Evolutionary conservation across 2,329 filamentous ascomycete genomes (phyloP).

Genomic region (Cytospora piceae): DNA sequence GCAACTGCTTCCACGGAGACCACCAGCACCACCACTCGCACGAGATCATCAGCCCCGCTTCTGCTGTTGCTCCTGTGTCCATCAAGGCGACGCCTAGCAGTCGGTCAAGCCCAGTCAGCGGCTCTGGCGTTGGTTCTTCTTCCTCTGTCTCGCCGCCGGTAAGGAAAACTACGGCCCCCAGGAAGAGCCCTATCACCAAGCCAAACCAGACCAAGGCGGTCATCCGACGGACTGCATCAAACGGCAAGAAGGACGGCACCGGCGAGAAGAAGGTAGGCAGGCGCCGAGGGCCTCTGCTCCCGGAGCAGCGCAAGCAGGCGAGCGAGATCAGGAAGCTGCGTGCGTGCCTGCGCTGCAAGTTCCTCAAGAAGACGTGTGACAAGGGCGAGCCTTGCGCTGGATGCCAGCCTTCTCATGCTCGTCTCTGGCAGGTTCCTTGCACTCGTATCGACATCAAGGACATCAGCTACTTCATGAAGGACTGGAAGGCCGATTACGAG

Average conservation of each 20-base stretch:
- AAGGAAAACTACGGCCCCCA: conserved; percentile 70
- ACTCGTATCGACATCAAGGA: conserved; percentile 99
- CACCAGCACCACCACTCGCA: conserved; percentile 50
- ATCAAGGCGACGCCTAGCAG: conserved; percentile 66
- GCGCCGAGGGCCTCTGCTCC: conserved; percentile 84
- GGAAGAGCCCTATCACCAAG: conserved; percentile 81
- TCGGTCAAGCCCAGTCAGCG: conserved; percentile 63
- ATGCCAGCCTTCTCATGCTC: conserved; percentile 92
- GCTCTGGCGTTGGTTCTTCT: conserved; percentile 61
- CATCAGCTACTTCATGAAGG: conserved; percentile 98
- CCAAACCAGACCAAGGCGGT: conserved; percentile 71
- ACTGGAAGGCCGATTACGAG: conserved; percentile 97
- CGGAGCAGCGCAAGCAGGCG: conserved; percentile 93
- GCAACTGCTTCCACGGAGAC: conserved; percentile 65
- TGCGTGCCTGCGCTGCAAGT: conserved; percentile 94
- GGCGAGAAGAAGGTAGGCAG: conserved; percentile 91
- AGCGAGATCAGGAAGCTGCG: conserved; percentile 95
- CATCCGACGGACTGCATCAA: conserved; percentile 71
- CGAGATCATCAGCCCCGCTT: conserved; percentile 68
- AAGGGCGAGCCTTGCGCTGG: conserved; percentile 95
- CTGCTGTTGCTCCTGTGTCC: conserved; percentile 69
- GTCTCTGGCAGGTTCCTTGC: conserved; percentile 96
- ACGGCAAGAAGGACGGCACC: conserved; percentile 76
- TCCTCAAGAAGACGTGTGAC: conserved; percentile 98
- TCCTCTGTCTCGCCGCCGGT: conserved; percentile 65